Evolutionary conservation across 2,329 filamentous ascomycete species (phyloP), one percentile per base, ranked within the genome.

Genomic region (Alternaria atra): DNA sequence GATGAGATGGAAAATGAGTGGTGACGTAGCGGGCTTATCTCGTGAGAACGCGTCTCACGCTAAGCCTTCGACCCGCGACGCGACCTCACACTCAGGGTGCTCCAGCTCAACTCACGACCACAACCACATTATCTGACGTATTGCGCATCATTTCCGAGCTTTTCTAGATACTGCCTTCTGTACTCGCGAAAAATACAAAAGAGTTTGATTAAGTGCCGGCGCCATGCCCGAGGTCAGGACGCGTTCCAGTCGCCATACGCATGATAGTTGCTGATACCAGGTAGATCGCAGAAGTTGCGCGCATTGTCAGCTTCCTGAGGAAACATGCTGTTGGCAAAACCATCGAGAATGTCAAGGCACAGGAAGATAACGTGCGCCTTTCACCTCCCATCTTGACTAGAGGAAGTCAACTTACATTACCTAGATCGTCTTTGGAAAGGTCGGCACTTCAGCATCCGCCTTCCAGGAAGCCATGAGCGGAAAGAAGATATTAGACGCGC

Each of bases 371-470:
- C 69, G 73, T 75, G 59, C 8, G 68, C 17, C 17, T 17, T 37
- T 4, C 23, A 17, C 2, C 6, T 43, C 17, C 10, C 13, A 9
- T 12, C 3, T 7, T 27, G 17, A 34, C 39, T 10, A 42, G 20
- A 10, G 7, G 27, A 10, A 20, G n/a, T 32, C 29, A 54, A 44
- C 47, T 40, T 12, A 29, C 15, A 20, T 27, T 10, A 30, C 17
- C 12, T 40, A 75, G 69, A 94, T 91, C 74, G 86, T 99, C 6
- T 99, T 94, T 79, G 93, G 94, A 69, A 97, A 98, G 80, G 93
- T 89, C 20, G 93, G 94, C 30, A 96, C 91, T 0, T 92, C 86
- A 17, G 92, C 90, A 0, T 79, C 86, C 0, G 90, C 90, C 30
- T 93, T 99, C 64, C 84, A 91, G 69, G 85, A 87, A 55, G 89